These are phyloP conservation scores for Perilla frutescens DNA, from an alignment of 257 asterid genomes.

Conservation along the genomic window DNA sequence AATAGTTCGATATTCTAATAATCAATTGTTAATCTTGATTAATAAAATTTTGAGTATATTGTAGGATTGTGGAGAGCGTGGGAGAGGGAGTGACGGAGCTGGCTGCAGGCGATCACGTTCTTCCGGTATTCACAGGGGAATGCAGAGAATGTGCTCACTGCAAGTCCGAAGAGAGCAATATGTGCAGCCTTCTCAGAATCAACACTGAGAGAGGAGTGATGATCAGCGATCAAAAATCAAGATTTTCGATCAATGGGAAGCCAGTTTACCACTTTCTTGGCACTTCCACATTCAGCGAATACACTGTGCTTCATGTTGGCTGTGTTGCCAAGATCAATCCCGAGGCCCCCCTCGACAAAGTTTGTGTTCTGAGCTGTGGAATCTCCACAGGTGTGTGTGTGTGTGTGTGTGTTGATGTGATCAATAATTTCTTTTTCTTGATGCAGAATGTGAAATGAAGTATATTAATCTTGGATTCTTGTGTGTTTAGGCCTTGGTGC, in stretches of 20 bases:
- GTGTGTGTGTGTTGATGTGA: too few species aligned
- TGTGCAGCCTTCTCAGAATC: constrained; percentile 85
- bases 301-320: constrained; percentile 82
- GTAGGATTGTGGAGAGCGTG: constrained; percentile 80
- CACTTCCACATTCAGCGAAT: constrained; percentile 78
- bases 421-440: constrained; percentile 20
- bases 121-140: constrained; percentile 87
- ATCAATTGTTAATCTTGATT: constrained; percentile 2
- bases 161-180: constrained; percentile 71
- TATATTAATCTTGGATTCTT: background rate
- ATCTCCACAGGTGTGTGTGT: constrained; percentile 63
- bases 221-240: constrained; percentile 59
- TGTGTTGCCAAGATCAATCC: constrained; percentile 80
- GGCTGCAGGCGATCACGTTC: constrained; percentile 75
- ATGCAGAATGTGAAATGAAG: background rate
- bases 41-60: background rate
- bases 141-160: constrained; percentile 79
- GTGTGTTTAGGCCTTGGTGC: constrained; percentile 72
- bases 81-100: constrained; percentile 86
- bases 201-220: constrained; percentile 75
- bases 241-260: constrained; percentile 75
- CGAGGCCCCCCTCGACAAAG: constrained; percentile 80
- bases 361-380: constrained; percentile 81
- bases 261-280: constrained; percentile 83
- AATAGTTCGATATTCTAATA: constrained; percentile 25